A percentile compares a stretch with the other conserved stretches of the same genome.
Evolutionary conservation across 148 eudicot genomes (phyloP).

Genomic region (Euryodendron excelsum): DNA sequence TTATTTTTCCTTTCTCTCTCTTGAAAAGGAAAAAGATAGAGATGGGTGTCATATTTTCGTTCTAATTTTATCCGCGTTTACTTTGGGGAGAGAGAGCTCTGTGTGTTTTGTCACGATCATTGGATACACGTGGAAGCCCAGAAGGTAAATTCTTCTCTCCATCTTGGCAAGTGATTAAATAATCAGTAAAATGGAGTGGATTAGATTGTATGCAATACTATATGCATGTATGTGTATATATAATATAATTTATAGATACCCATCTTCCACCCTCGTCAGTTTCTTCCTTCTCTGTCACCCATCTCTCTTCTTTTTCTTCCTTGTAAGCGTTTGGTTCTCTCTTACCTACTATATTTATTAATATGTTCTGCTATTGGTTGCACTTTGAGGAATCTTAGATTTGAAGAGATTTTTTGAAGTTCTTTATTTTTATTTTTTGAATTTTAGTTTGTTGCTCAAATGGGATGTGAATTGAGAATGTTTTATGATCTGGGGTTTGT

Average conservation of each 20-base stretch:
- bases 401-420: not conserved
- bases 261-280: conserved; percentile 44
- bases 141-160: conserved; percentile 27
- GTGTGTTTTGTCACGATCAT: conserved; percentile 24
- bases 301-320: conserved; percentile 23
- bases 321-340: conserved; percentile 39
- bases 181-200: conserved; percentile 19
- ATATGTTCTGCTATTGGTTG: not conserved
- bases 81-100: not conserved
- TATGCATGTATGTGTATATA: conserved; percentile 8
- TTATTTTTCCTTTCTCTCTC: not conserved
- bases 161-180: conserved; percentile 4
- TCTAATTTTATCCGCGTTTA: conserved; percentile 11
- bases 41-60: conserved; percentile 12
- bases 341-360: conserved; percentile 6
- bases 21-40: conserved; percentile 3
- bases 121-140: conserved; percentile 34
- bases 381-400: not conserved
- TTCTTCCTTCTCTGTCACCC: conserved; percentile 37
- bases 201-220: not conserved
- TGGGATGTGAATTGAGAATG: conserved; percentile 12
- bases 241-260: conserved; percentile 26
- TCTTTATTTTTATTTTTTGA: conserved; percentile 8
- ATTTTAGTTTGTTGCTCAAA: conserved; percentile 3
- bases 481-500: conserved; percentile 23